Evolutionary conservation across 768 basidiomycete species (phyloP).

Genomic region (Suillus ampliporus): DNA sequence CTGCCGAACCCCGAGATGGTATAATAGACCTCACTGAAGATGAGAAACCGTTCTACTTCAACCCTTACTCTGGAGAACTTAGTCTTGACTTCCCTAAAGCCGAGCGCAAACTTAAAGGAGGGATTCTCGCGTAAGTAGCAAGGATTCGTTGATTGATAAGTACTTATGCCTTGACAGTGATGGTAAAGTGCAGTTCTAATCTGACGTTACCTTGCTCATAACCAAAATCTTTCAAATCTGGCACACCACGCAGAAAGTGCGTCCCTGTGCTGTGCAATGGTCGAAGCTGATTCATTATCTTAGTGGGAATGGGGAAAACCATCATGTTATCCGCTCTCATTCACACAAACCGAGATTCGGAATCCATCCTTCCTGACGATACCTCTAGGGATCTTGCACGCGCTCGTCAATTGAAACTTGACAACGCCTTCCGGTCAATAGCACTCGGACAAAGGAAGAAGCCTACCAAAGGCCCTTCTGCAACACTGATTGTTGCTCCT

Average conservation of each 20-base stretch:
- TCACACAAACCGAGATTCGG: slow-evolving; percentile 69
- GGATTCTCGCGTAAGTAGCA: slow-evolving; percentile 82
- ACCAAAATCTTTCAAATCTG: slow-evolving; percentile 10
- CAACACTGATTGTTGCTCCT: slow-evolving; percentile 91
- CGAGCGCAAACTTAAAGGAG: slow-evolving; percentile 78
- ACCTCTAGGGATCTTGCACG: slow-evolving; percentile 40
- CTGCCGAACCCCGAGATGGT: slow-evolving; percentile 58
- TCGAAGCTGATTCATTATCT: slow-evolving; percentile 14
- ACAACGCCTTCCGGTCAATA: slow-evolving; percentile 63
- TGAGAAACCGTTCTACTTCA: slow-evolving; percentile 85
- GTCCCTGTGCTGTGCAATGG: slow-evolving; percentile 22
- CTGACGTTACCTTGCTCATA: slow-evolving; percentile 7
- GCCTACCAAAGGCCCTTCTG: slow-evolving; percentile 46
- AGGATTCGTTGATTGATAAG: slow-evolving; percentile 3
- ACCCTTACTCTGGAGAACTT: slow-evolving; percentile 89
- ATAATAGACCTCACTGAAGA: slow-evolving; percentile 83
- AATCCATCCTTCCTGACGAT: slow-evolving; percentile 41
- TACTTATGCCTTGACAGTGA: slow-evolving; percentile 35
- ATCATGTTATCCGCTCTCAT: slow-evolving; percentile 93
- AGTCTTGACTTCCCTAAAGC: slow-evolving; percentile 85
- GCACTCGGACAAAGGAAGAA: slow-evolving; percentile 37
- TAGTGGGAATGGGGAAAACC: slow-evolving; percentile 97
- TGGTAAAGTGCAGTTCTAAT: slow-evolving; percentile 29
- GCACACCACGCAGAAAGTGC: slow-evolving; percentile 51
- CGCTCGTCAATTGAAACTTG: slow-evolving; percentile 63